Evolutionary conservation across 768 basidiomycete species (phyloP), one percentile per base, ranked within the genome.

Genomic region (Rhizopogon sp.): DNA sequence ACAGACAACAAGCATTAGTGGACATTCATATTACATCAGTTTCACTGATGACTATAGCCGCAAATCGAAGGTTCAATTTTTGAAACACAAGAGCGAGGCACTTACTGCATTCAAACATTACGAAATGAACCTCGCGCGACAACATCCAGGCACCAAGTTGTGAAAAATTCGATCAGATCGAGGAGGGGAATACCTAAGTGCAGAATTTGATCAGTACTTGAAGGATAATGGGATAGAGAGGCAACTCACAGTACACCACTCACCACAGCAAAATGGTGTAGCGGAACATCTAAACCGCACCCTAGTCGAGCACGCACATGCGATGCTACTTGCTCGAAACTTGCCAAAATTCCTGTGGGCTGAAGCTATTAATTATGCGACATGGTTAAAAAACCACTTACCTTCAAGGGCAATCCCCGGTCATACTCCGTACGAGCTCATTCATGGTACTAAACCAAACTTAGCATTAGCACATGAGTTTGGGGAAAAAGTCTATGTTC

Each of bases 321-420:
- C 61, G 3, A 56, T 71, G 47, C 51, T 72, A 2, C 28, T 50
- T 5, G 67, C 66, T n/a, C 46, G 60, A 0, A 49, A 61, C 2
- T 54, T 73, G 10, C 63, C 65, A 1, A 46, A 55, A 42, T 52
- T 43, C n/a, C 55, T 64, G 14, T 70, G 29, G 62, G 62, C 7
- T 11, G 53, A 13, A 41, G 60, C 25, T 0, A 58, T 71, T 0
- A 52, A 45, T 0, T 66, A 77, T 53, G 70, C 65, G 0, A 62
- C 69, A 0, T 77, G 72, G 65, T 39, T 78, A 31, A 60, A 65
- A 51, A 77, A 77, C 54, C 40, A 67, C 1, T 65, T 67, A 0
- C 59, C 67, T 0, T 71, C 67, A 1, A 60, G 61, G 13, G 60
- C 62, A 0, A 17, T 72, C n/a, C 59, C 62, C 9, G 63, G 64